Base-by-base conservation (phyloP, 2,329 filamentous ascomycete species). In the Penicillium sp. region DNA sequence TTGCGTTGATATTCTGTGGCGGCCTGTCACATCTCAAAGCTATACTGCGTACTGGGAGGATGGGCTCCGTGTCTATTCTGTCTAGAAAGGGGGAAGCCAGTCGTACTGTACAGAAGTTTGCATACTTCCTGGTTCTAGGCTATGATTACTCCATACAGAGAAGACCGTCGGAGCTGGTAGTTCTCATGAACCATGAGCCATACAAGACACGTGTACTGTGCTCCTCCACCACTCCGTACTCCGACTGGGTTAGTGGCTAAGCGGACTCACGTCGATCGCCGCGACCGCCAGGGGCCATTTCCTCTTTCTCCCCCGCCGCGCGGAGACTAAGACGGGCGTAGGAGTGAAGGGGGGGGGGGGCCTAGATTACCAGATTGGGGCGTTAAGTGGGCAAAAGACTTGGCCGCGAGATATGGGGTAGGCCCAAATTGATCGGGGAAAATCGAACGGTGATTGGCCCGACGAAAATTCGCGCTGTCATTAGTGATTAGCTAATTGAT, bases 331-430 rank as follows among this genome's bases (percentile, higher is more conserved):
- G 51, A 35, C 35, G 19, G 37, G 35, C 19, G 40, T 26, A 38
- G 19, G 8, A 13, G 14, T 10, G 40, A 13, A 6, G 25, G 22
- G 8, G 48, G 28, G 45, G 49, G 57, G 42, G 45, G 49, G 57
- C 33, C 53, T 54, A 33, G 42, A 43, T 46, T 59, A 55, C 51
- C 46, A 28, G 7, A 59, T 54, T 40, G 22, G 56, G 56, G 40
- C 33, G 40, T 26, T 16, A 45, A 49, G 35, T 54, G 55, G 58
- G 40, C n/a, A 43, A 22, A 46, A 28, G 13, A 54, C 30, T 22
- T 26, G 22, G 33, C 22, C 28, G 40, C 42, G 53, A 62, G 52
- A 33, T 64, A 62, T 64, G 61, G 64, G 64, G 62, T 64, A 64
- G 28, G 48, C 26, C 25, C 13, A 52, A 52, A 25, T 35, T 16